These are phyloP conservation scores for Candida tropicalis DNA, from an alignment of 1,139 yeast species.

Conservation along the genomic window DNA sequence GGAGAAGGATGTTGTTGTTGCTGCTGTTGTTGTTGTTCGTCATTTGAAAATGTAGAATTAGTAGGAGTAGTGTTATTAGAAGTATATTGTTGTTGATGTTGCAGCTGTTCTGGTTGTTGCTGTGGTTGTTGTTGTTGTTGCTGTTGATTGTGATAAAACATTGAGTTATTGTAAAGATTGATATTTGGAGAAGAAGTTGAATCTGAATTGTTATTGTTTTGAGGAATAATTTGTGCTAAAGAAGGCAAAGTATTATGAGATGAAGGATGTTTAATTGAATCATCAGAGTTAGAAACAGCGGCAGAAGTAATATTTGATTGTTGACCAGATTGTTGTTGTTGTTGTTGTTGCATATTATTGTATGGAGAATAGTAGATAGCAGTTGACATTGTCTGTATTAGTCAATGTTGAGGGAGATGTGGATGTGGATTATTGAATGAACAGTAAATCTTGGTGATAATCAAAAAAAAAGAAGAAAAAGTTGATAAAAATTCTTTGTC, in stretches of 20 bases:
- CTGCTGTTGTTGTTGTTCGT: slow-evolving; percentile 8
- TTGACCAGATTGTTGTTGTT: slow-evolving; percentile 18
- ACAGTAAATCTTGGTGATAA: background rate
- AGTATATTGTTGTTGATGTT: slow-evolving; percentile 33
- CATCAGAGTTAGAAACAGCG: background rate
- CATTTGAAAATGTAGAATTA: slow-evolving; percentile 17
- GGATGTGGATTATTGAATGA: background rate
- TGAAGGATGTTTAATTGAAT: slow-evolving; percentile 1
- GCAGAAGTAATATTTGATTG: background rate
- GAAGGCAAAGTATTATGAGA: slow-evolving; percentile 33
- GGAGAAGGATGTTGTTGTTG: slow-evolving; percentile 8
- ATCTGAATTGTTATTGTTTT: slow-evolving; percentile 12
- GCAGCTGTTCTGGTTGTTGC: slow-evolving; percentile 16
- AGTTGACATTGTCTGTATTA: slow-evolving; percentile 29
- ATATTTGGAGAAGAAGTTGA: slow-evolving; percentile 2
- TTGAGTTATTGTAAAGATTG: background rate
- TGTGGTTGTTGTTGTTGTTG: slow-evolving; percentile 15
- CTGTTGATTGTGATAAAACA: slow-evolving; percentile 12
- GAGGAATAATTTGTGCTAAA: slow-evolving; percentile 36
- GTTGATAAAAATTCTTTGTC: too few species aligned
- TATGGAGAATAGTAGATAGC: slow-evolving; percentile 30
- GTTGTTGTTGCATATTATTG: slow-evolving; percentile 26
- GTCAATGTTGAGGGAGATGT: too few species aligned
- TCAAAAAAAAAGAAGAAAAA: too few species aligned
- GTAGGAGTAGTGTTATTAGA: slow-evolving; percentile 43